These are phyloP conservation scores for Phytophthora megakarya DNA, from an alignment of 352 stramenopile genomes.

Conservation along the genomic window DNA sequence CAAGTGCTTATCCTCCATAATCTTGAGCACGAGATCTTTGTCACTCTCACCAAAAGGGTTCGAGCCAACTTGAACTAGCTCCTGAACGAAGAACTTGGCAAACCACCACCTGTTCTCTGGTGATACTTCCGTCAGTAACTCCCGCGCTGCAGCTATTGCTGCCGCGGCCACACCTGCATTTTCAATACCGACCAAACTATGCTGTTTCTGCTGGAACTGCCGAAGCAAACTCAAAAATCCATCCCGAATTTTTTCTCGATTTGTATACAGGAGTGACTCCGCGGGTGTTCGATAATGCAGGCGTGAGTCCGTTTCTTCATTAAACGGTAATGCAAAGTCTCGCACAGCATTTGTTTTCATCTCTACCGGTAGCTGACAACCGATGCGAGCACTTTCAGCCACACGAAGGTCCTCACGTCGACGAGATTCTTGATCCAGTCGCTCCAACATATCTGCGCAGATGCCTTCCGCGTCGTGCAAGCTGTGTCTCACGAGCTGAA, in stretches of 20 bases:
- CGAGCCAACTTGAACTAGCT: conserved; percentile 67
- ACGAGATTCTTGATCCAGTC: conserved; percentile 35
- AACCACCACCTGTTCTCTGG: conserved; percentile 79
- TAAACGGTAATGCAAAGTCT: conserved; percentile 69
- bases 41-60: conserved; percentile 77
- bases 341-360: conserved; percentile 53
- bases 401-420: conserved; percentile 54
- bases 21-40: conserved; percentile 71
- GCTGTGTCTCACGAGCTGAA: conserved; percentile 31
- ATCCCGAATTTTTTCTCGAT: conserved; percentile 73
- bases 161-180: conserved; percentile 34
- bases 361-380: conserved; percentile 57
- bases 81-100: conserved; percentile 72
- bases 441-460: conserved; percentile 33
- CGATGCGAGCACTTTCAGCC: conserved; percentile 56
- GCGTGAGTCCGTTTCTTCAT: conserved; percentile 69
- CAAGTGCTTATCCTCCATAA: conserved; percentile 71
- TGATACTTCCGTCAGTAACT: conserved; percentile 46
- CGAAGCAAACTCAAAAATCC: conserved; percentile 60
- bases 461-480: conserved; percentile 35
- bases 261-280: conserved; percentile 61
- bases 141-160: conserved; percentile 33
- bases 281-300: conserved; percentile 62
- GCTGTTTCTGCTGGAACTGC: conserved; percentile 63
- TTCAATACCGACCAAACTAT: conserved; percentile 52